Conservation (phyloP, 331 rosid species). For the Erythrophleum ivorense region DNA sequence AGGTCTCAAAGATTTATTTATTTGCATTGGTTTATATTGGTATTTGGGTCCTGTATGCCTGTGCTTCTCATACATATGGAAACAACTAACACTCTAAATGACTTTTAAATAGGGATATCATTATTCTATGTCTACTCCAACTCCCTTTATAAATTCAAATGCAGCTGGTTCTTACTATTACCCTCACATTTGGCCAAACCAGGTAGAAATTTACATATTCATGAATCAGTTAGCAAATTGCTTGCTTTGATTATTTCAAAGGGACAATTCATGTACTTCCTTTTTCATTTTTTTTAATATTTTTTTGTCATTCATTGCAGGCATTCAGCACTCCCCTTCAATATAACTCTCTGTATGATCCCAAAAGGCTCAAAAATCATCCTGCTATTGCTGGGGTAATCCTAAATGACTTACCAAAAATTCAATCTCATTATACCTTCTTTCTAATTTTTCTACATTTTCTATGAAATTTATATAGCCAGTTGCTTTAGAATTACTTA, state of each 20-base stretch:
- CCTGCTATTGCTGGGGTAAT: conserved; percentile 41
- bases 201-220: conserved; percentile 42
- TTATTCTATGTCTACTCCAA: conserved; percentile 33
- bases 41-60: not conserved
- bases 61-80: conserved; percentile 10
- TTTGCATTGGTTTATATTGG: conserved; percentile 3
- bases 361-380: conserved; percentile 20
- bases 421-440: not conserved
- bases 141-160: conserved; percentile 32
- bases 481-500: conserved; percentile 27
- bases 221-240: conserved; percentile 3
- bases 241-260: conserved; percentile 33
- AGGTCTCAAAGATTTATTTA: conserved; percentile 42
- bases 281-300: conserved; percentile 5
- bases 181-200: conserved; percentile 41
- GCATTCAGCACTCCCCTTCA: conserved; percentile 31
- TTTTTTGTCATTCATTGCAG: conserved; percentile 36
- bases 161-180: conserved; percentile 39
- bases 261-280: conserved; percentile 19
- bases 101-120: conserved; percentile 43
- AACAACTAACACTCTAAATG: conserved; percentile 14
- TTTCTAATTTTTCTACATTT: not conserved
- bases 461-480: conserved; percentile 13
- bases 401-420: conserved; percentile 19
- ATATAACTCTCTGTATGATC: conserved; percentile 33